phyloP scores from a whole-genome alignment of 2,329 filamentous ascomycete genomes.

The Botryosphaeria dothidea region DNA sequence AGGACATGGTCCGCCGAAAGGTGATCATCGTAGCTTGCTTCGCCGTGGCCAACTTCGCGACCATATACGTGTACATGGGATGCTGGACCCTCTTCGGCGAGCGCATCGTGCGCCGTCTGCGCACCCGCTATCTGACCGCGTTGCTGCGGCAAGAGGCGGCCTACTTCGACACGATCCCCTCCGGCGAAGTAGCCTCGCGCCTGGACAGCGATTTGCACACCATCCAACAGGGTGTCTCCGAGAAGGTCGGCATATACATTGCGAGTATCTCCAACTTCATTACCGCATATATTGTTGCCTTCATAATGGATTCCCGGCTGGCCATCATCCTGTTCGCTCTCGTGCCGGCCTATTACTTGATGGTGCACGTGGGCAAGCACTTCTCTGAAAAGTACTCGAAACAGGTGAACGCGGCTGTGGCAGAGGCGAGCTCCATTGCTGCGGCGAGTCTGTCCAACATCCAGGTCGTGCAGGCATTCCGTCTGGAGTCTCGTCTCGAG shows the following conservation, averaged over 20 bases:
- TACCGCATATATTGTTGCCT: slow-evolving; percentile 67
- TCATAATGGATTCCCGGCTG: slow-evolving; percentile 63
- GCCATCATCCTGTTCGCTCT: slow-evolving; percentile 66
- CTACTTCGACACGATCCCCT: slow-evolving; percentile 64
- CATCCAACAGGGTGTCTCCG: slow-evolving; percentile 67
- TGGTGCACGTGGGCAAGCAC: slow-evolving; percentile 57
- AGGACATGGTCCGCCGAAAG: slow-evolving; percentile 61
- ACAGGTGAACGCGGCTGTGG: slow-evolving; percentile 54
- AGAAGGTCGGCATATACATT: slow-evolving; percentile 69
- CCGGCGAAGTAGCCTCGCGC: slow-evolving; percentile 65
- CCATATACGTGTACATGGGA: slow-evolving; percentile 65
- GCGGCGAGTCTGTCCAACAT: slow-evolving; percentile 63
- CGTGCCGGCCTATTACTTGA: slow-evolving; percentile 63
- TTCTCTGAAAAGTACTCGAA: slow-evolving; percentile 56
- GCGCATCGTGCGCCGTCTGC: slow-evolving; percentile 62
- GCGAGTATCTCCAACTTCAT: slow-evolving; percentile 66
- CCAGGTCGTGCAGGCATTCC: slow-evolving; percentile 64
- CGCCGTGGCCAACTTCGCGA: slow-evolving; percentile 61
- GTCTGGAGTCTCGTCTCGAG: slow-evolving; percentile 60
- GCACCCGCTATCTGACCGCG: slow-evolving; percentile 60
- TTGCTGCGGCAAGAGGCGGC: slow-evolving; percentile 63
- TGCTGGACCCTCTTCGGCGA: slow-evolving; percentile 67
- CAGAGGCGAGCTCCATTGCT: slow-evolving; percentile 62
- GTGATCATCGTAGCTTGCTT: slow-evolving; percentile 65
- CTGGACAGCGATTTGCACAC: slow-evolving; percentile 67